phyloP scores from a whole-genome alignment of 495 filamentous ascomycete species.

The Xylaria intraflava region DNA sequence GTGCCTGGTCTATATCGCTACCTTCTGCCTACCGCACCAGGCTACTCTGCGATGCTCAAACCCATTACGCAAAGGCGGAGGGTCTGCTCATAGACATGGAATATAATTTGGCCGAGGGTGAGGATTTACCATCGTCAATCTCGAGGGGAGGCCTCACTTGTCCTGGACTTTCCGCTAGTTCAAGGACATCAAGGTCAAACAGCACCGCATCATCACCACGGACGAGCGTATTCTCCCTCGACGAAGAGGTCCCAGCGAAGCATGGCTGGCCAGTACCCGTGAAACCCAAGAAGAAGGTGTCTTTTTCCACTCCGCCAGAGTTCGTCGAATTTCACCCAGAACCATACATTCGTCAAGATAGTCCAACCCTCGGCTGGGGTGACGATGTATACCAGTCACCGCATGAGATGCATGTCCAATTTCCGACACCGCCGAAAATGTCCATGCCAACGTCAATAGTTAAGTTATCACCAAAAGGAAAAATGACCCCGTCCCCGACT shows the following conservation, averaged over 20 bases:
- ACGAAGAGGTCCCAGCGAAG: slow-evolving; percentile 22
- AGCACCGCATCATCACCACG: slow-evolving; percentile 38
- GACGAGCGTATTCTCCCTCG: slow-evolving; percentile 36
- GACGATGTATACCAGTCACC: slow-evolving; percentile 23
- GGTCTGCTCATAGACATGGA: slow-evolving; percentile 34
- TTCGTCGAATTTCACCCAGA: slow-evolving; percentile 29
- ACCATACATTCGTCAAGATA: slow-evolving; percentile 41
- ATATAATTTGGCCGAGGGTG: slow-evolving; percentile 26
- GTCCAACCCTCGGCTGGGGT: slow-evolving; percentile 39
- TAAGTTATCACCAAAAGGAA: neutral
- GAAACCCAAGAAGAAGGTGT: slow-evolving; percentile 46
- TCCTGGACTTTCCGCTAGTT: slow-evolving; percentile 39
- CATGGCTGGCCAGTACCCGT: slow-evolving; percentile 2
- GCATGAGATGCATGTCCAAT: slow-evolving; percentile 1
- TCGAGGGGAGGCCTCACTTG: slow-evolving; percentile 39
- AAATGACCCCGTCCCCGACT: neutral
- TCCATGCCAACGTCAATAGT: slow-evolving; percentile 7
- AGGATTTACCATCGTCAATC: slow-evolving; percentile 29
- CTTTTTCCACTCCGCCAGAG: slow-evolving; percentile 40
- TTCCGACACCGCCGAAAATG: slow-evolving; percentile 10
- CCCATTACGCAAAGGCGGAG: slow-evolving; percentile 41
- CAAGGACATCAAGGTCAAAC: slow-evolving; percentile 34
- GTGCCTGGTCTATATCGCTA: slow-evolving; percentile 39
- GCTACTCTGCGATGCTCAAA: slow-evolving; percentile 42
- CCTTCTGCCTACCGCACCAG: slow-evolving; percentile 37